phyloP scores from a whole-genome alignment of 2,329 filamentous ascomycete genomes.

The Seiridium cupressi region DNA sequence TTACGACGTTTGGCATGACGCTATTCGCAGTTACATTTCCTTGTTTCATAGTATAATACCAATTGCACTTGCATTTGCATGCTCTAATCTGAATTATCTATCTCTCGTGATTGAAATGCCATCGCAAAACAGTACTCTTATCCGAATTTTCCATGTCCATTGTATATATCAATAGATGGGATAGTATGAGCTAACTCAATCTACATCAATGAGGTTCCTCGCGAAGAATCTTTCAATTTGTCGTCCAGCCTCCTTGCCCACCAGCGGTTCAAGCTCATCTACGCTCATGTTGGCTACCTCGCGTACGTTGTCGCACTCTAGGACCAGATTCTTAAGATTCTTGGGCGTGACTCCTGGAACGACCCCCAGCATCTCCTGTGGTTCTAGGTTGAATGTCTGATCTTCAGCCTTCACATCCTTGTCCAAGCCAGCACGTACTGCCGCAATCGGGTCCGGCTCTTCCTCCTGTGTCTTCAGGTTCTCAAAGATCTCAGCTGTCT shows the following conservation, averaged over 20 bases:
- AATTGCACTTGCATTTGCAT: slow-evolving; percentile 5
- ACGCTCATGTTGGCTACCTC: slow-evolving; percentile 86
- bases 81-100: neutral
- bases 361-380: slow-evolving; percentile 84
- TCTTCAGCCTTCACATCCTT: slow-evolving; percentile 59
- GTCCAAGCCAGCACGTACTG: slow-evolving; percentile 79
- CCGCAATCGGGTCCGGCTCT: slow-evolving; percentile 87
- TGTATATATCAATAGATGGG: too few relatives aligned
- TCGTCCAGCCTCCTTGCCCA: slow-evolving; percentile 75
- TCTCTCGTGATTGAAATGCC: neutral
- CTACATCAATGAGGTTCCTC: slow-evolving; percentile 55
- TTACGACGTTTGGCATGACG: slow-evolving; percentile 8
- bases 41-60: slow-evolving; percentile 1
- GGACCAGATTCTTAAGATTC: slow-evolving; percentile 69
- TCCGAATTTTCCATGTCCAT: neutral
- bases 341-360: slow-evolving; percentile 83
- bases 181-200: slow-evolving; percentile 12
- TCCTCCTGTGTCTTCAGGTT: slow-evolving; percentile 85
- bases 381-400: slow-evolving; percentile 76
- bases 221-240: slow-evolving; percentile 83
- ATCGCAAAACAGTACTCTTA: neutral
- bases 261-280: slow-evolving; percentile 67
- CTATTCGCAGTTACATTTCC: slow-evolving; percentile 8
- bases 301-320: slow-evolving; percentile 71
- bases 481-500: slow-evolving; percentile 96